Base-by-base conservation (phyloP, 2,329 filamentous ascomycete species). In the Chrysoporthe cubensis region DNA sequence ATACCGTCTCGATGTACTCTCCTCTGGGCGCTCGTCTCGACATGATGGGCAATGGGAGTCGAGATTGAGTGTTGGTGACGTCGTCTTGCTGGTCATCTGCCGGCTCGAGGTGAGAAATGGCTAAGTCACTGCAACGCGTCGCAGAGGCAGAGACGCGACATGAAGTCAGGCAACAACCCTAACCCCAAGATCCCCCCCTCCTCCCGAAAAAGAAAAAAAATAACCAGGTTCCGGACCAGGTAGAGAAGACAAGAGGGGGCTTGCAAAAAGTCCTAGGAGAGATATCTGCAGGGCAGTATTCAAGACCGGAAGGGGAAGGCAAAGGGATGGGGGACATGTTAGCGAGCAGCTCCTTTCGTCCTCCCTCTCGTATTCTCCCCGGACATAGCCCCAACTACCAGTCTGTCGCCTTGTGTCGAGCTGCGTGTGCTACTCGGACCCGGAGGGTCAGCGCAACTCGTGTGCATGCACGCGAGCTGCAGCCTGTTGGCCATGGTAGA, bases 1-100 rank as follows among this genome's bases (percentile, higher is more conserved):
- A 75, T 85, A 97, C 94, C 65, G 96, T 99, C 81, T 97, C 95
- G 71, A 99, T 97, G 78, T 97, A 98, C 80, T 97, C 94, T 80
- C 93, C 93, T 80, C 94, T 97, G 11, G 87, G 85, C 62, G 89
- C 84, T 77, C 94, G 91, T 74, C 90, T 88, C 71, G 91, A 91
- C 91, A 94, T 94, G 16, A 66, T 84, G 78, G 71, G 59, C 54
- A 37, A n/a, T 52, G 89, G 72, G 87, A 21, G 18, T 54, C 21
- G 26, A 16, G 50, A 3, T 4, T 32, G 11, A 58, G 56, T 42
- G 40, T 48, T 21, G 14, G 34, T 48, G 37, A 44, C 57, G 57
- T 42, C 44, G 21, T 50, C 14, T 2, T n/a, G 4, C 16, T 57
- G 32, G 26, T n/a, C 37, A 6, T 32, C 48, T 5, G 26, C 14